Conservation (phyloP, 768 basidiomycete species). For the Boletus insuetus region DNA sequence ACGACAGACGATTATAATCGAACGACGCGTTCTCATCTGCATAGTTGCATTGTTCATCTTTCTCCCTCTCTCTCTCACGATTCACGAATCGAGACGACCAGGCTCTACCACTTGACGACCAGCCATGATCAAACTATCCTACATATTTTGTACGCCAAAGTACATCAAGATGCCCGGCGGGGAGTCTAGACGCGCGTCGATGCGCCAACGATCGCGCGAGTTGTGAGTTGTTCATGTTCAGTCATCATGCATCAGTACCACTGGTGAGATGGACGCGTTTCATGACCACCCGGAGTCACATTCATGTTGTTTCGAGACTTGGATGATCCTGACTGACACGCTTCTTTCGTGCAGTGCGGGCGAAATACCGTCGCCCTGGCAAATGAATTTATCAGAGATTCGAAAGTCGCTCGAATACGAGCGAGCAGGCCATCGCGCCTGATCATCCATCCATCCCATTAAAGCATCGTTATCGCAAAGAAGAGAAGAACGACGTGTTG, state of each 20-base stretch:
- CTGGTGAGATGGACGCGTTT: neutral
- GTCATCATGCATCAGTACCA: no score
- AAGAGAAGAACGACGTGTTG: neutral
- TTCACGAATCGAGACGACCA: no score
- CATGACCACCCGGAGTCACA: neutral
- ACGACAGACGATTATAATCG: neutral
- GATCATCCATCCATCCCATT: neutral
- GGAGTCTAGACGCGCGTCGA: constrained; percentile 25
- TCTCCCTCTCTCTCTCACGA: neutral
- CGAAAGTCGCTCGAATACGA: constrained; percentile 32
- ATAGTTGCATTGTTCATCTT: neutral
- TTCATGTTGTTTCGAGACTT: no score
- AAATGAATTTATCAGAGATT: constrained; percentile 27
- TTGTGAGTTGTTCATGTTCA: constrained; percentile 17
- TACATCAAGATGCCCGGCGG: constrained; percentile 51
- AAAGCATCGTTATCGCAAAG: neutral
- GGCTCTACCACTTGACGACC: neutral
- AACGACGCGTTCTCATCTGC: no score
- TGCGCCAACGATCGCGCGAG: constrained; percentile 25
- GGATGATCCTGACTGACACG: neutral
- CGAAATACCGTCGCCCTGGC: constrained; percentile 32
- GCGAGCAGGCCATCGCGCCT: constrained; percentile 11
- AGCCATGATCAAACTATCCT: constrained; percentile 44
- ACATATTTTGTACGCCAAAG: constrained; percentile 52
- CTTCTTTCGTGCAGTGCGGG: constrained; percentile 10